Evolutionary conservation across 1,139 yeast genomes (phyloP).

Genomic region (Suhomyces taliae): DNA sequence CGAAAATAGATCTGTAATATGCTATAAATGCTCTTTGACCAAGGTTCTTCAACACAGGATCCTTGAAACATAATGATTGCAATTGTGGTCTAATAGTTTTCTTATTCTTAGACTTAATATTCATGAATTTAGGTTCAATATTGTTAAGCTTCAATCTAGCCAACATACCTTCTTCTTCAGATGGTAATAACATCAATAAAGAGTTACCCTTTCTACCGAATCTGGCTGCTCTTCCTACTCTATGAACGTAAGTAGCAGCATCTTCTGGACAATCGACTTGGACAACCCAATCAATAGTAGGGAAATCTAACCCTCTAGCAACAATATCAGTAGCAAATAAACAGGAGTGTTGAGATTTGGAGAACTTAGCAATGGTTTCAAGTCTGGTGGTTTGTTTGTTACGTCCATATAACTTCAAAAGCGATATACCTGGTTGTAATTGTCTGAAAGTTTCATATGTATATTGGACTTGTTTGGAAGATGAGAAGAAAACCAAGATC

Average conservation of each 20-base stretch:
- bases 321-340: constrained; percentile 95
- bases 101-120: constrained; percentile 73
- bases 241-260: constrained; percentile 88
- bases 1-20: constrained; percentile 77
- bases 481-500: constrained; percentile 83
- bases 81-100: constrained; percentile 80
- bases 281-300: constrained; percentile 95
- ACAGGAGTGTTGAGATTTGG: constrained; percentile 84
- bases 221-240: constrained; percentile 96
- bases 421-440: constrained; percentile 92
- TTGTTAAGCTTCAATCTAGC: constrained; percentile 60
- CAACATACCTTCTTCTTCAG: constrained; percentile 78
- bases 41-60: constrained; percentile 85
- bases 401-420: constrained; percentile 90
- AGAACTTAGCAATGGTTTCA: constrained; percentile 83
- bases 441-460: constrained; percentile 89
- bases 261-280: constrained; percentile 98
- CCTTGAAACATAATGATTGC: constrained; percentile 88
- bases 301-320: constrained; percentile 96
- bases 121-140: constrained; percentile 71
- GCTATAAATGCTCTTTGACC: constrained; percentile 96
- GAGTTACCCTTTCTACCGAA: constrained; percentile 90
- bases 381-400: constrained; percentile 92
- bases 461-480: constrained; percentile 93
- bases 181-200: constrained; percentile 75